phyloP scores from a whole-genome alignment of 192 early-diverging fungal genomes.

The Podila verticillata region DNA sequence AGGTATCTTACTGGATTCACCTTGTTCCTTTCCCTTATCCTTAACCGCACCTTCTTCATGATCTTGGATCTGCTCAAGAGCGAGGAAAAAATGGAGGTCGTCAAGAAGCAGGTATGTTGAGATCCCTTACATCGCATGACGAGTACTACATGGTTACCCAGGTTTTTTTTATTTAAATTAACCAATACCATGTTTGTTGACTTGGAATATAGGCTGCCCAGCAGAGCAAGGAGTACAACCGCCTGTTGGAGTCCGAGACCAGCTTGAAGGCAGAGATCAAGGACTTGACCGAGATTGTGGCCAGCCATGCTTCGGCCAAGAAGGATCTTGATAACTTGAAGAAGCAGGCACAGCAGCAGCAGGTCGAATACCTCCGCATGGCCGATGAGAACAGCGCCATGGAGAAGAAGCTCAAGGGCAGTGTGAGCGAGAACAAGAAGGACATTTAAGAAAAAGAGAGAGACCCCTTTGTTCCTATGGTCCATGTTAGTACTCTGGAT shows the following conservation, averaged over 20 bases:
- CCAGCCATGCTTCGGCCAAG: conserved; percentile 21
- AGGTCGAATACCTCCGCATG: conserved; percentile 53
- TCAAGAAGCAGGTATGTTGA: conserved; percentile 48
- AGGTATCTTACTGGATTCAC: conserved; percentile 71
- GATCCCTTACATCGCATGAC: background rate
- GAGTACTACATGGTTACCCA: background rate
- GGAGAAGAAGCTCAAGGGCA: conserved; percentile 38
- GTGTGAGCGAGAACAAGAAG: conserved; percentile 39
- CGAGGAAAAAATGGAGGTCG: conserved; percentile 58
- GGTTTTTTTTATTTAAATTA: background rate
- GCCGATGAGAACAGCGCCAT: conserved; percentile 50
- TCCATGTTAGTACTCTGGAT: background rate
- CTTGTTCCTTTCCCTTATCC: conserved; percentile 62
- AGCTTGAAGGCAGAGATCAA: conserved; percentile 49
- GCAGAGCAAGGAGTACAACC: conserved; percentile 53
- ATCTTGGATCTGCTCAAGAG: conserved; percentile 61
- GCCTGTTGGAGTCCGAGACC: conserved; percentile 39
- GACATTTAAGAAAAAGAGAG: conserved; percentile 36
- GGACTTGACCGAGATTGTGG: conserved; percentile 30
- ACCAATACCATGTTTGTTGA: background rate
- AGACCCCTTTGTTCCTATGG: background rate
- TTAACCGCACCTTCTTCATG: conserved; percentile 64
- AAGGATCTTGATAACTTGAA: conserved; percentile 56
- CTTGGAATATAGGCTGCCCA: conserved; percentile 29
- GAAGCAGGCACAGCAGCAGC: conserved; percentile 55